These are phyloP conservation scores for Pyrenula aspistea DNA, from an alignment of 495 filamentous ascomycete genomes.

Conservation along the genomic window DNA sequence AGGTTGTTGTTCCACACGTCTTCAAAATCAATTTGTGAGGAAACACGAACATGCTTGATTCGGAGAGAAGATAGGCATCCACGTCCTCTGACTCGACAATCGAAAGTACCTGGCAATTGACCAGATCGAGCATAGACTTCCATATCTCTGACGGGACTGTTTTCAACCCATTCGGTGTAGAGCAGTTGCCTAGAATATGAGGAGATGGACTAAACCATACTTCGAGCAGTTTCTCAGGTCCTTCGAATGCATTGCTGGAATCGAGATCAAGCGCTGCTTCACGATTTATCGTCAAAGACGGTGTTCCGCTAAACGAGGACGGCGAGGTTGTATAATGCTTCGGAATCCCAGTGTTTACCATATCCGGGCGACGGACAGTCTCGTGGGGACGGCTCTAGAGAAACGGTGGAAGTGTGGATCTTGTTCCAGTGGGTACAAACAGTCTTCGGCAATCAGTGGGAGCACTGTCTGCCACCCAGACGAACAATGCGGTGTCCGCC, in stretches of 20 bases:
- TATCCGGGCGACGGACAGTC: slow-evolving; percentile 34
- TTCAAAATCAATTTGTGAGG: slow-evolving; percentile 98
- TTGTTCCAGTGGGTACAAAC: background rate
- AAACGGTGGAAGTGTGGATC: background rate
- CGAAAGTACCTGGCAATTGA: slow-evolving; percentile 97
- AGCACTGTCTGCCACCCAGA: slow-evolving; percentile 69
- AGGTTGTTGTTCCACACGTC: slow-evolving; percentile 95
- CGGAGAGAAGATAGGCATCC: slow-evolving; percentile 94
- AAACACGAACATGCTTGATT: slow-evolving; percentile 99
- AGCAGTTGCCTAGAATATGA: slow-evolving; percentile 53
- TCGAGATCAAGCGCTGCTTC: slow-evolving; percentile 90
- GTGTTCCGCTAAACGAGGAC: slow-evolving; percentile 62
- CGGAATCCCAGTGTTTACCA: slow-evolving; percentile 74
- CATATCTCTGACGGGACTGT: slow-evolving; percentile 71
- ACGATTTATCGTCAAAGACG: slow-evolving; percentile 91
- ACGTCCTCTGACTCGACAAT: slow-evolving; percentile 89
- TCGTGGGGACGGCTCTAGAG: background rate
- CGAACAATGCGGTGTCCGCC: slow-evolving; percentile 78
- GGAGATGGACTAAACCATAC: slow-evolving; percentile 93
- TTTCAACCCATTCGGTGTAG: slow-evolving; percentile 71
- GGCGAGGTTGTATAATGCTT: slow-evolving; percentile 69
- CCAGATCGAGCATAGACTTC: slow-evolving; percentile 94
- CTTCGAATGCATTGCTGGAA: slow-evolving; percentile 94
- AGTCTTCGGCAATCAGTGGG: slow-evolving; percentile 17
- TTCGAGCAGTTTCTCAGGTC: slow-evolving; percentile 95